Conservation (phyloP, 805 yeast genomes). For the Scheffersomyces ergatensis region DNA sequence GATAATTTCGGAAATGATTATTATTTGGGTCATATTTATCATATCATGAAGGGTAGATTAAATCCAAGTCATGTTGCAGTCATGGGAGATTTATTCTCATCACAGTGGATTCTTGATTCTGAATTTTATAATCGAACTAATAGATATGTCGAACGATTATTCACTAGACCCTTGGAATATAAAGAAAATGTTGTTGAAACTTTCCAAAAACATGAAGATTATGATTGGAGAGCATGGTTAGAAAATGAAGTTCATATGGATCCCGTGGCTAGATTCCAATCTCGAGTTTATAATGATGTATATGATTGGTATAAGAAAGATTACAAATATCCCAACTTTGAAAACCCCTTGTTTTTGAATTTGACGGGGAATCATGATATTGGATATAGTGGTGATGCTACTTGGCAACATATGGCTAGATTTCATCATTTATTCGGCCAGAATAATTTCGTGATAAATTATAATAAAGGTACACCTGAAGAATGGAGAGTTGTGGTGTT, state of each 20-base stretch:
- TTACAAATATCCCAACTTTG: conserved; percentile 29
- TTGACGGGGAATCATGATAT: conserved; percentile 94
- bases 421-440: conserved; percentile 74
- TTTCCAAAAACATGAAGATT: conserved; percentile 46
- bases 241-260: conserved; percentile 38
- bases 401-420: conserved; percentile 85
- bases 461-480: conserved; percentile 57
- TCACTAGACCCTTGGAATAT: conserved; percentile 55
- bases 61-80: conserved; percentile 81
- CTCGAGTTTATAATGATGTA: conserved; percentile 50
- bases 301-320: conserved; percentile 60
- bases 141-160: conserved; percentile 69
- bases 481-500: conserved; percentile 91
- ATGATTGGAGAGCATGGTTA: conserved; percentile 53
- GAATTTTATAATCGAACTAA: conserved; percentile 81
- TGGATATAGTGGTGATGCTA: conserved; percentile 93
- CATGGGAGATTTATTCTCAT: conserved; percentile 88
- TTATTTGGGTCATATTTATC: conserved; percentile 81
- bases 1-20: conserved; percentile 90
- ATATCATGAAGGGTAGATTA: conserved; percentile 58
- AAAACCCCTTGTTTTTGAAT: conserved; percentile 72
- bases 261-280: conserved; percentile 29
- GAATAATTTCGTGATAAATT: conserved; percentile 79
- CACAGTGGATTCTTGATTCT: conserved; percentile 90
- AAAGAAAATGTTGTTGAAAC: conserved; percentile 48